Percentiles rank a stretch among this genome's conserved stretches.
Evolutionary conservation across 441 rosid species (phyloP).

Genomic region (Flueggea neowawraea): DNA sequence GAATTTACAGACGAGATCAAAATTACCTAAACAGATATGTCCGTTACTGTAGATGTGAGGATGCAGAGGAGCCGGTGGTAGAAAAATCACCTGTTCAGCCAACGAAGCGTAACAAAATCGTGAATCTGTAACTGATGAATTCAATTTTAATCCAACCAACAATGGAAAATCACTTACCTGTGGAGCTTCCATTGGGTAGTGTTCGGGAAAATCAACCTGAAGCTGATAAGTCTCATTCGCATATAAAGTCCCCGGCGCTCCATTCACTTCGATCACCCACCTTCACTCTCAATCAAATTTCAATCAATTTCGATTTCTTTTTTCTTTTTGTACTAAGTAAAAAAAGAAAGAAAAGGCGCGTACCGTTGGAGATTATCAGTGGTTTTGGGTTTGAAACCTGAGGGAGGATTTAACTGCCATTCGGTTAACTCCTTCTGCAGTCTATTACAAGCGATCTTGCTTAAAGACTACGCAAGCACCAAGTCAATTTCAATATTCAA

Average conservation of each 20-base stretch:
- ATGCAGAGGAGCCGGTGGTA: conserved; percentile 85
- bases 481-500: background rate
- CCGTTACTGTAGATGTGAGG: conserved; percentile 96
- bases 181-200: conserved; percentile 98
- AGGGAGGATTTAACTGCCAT: conserved; percentile 89
- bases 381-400: conserved; percentile 79
- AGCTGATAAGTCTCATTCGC: conserved; percentile 90
- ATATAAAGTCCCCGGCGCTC: conserved; percentile 85
- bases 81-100: conserved; percentile 62
- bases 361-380: conserved; percentile 85
- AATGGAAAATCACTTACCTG: conserved; percentile 39
- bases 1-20: background rate
- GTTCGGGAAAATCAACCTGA: conserved; percentile 92
- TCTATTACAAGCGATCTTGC: conserved; percentile 86
- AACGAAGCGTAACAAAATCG: background rate
- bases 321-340: too few species aligned
- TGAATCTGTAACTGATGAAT: too few species aligned
- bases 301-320: background rate
- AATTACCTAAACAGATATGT: conserved; percentile 90
- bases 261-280: conserved; percentile 89
- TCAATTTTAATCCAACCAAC: background rate
- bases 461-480: conserved; percentile 45
- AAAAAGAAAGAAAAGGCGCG: background rate
- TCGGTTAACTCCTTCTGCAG: conserved; percentile 91
- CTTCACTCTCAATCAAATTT: conserved; percentile 20